Evolutionary conservation across 371 early-diverging fungal species (phyloP).

Genomic region (Actinomortierella ambigua): DNA sequence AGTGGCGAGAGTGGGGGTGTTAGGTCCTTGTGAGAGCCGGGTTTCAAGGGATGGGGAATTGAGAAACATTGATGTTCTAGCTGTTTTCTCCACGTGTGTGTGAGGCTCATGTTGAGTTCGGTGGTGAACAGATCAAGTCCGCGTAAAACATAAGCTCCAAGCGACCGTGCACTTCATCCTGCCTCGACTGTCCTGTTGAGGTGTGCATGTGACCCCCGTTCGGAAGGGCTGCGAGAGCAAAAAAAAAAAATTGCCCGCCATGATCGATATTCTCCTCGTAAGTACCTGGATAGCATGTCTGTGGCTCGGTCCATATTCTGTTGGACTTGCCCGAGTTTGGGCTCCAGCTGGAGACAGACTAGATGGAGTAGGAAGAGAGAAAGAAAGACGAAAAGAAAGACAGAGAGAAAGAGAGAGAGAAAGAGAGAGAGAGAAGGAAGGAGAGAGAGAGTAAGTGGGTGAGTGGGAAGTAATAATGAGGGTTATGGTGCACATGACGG

Average conservation of each 20-base stretch:
- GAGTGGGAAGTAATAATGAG: background rate
- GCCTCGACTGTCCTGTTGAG: too few species aligned
- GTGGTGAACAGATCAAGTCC: too few species aligned
- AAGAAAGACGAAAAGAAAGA: background rate
- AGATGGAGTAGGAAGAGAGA: slow-evolving; percentile 1
- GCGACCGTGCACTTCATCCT: too few species aligned
- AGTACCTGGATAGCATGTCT: slow-evolving; percentile 26
- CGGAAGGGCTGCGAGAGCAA: too few species aligned
- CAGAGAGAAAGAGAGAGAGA: background rate
- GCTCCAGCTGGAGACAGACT: slow-evolving; percentile 42
- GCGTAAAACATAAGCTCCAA: too few species aligned
- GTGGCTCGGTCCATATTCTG: slow-evolving; percentile 45
- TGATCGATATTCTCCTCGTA: background rate
- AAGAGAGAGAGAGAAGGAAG: background rate
- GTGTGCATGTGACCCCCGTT: too few species aligned
- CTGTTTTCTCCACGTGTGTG: too few species aligned
- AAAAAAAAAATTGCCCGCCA: background rate
- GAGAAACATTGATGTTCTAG: too few species aligned
- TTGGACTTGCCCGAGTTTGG: slow-evolving; percentile 59
- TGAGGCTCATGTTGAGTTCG: too few species aligned
- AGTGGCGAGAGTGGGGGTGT: too few species aligned
- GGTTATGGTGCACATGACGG: background rate
- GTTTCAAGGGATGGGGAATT: too few species aligned
- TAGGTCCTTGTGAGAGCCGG: too few species aligned
- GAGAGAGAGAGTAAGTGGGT: background rate